Evolutionary conservation across 202 grass and related monocot species (phyloP), one percentile per base, ranked within the genome.

Genomic region (Panicum virgatum): DNA sequence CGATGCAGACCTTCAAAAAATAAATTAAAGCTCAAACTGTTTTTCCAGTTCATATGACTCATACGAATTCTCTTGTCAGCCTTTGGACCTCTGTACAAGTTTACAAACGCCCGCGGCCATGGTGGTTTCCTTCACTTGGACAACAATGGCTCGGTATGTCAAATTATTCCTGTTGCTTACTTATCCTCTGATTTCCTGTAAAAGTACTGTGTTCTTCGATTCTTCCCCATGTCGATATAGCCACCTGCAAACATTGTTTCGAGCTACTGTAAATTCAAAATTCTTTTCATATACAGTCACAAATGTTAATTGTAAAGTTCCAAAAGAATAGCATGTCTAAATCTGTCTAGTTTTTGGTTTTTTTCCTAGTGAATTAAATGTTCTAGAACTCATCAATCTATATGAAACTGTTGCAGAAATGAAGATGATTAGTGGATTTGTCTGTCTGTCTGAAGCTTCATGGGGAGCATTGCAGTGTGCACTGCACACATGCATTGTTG

Each of bases 51-150:
- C 6, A 42, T 75, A 26, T 83, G 72, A 67, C 27, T 81, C 62
- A 43, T 14, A 34, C 8, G 18, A 57, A n/a, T 63, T 70, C 1
- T 89, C 23, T 87, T 20, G 42, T 79, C 83, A 99, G 96, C 63
- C 85, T 87, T 68, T 79, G 96, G 96, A 66, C 85, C 93, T 52
- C 43, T 99, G 11, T 99, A 92, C 83, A 99, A 94, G 62, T 95
- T 99, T 39, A 90, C 81, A 39, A 99, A 99, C 77, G 69, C 87
- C 4, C 87, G 81, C 27, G 96, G 96, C 15, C 96, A 99, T 25
- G 93, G 96, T 54, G 92, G 91, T 87, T 96, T 99, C 72, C 96
- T 99, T 91, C 91, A 92, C 80, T 89, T 90, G 83, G 89, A 92
- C 27, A 96, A 80, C 53, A 74, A 87, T 76, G 87, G 76, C 13